Base-by-base conservation (phyloP, 352 stramenopile species). In the Phytopythium chamaehyphon region DNA sequence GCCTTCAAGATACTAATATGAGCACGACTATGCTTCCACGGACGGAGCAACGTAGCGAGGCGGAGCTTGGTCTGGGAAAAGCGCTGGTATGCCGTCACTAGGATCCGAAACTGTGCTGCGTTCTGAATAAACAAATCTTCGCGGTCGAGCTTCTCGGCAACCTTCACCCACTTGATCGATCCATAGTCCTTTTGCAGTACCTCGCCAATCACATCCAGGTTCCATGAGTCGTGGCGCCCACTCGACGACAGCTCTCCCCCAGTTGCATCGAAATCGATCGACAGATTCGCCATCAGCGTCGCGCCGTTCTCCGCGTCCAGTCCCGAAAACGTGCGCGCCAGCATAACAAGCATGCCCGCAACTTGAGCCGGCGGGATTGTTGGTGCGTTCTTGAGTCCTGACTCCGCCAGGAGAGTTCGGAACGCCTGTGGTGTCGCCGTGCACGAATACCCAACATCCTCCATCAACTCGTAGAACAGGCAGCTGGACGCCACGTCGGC, bases 391-490 rank as follows among this genome's bases (percentile, higher is more conserved):
- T 74, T 70, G 5, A 96, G 58, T 3, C 86, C 86, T 24, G 86
- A 87, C 56, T 97, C 86, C 4, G 77, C 76, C 47, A 94, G 57
- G 19, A 95, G 71, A 46, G 82, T 87, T 16, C 87, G 84, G 58
- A 97, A 93, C 15, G 83, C 69, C 51, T 87, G 76, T 8, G 83
- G 43, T 16, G 72, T 89, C 24, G 84, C 78, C 48, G 86, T 95
- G 54, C 77, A 89, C 40, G 77, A 74, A 61, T 95, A 94, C 8
- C 88, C 88, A 14, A 97, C 83, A 40, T 97, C 88, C 59, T 93
- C 84, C 85, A 97, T 92, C 35, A 97, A 62, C 33, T 96, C 86
- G 53, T 93, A 94, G 55, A 96, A 96, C 26, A 96, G 46, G 40
- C 83, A 93, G 50, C 80, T 90, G 1, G 67, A 65, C 28, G 73